Evolutionary conservation across 2,329 filamentous ascomycete species (phyloP), one percentile per base, ranked within the genome.

Genomic region (Xylariaceae sp.): DNA sequence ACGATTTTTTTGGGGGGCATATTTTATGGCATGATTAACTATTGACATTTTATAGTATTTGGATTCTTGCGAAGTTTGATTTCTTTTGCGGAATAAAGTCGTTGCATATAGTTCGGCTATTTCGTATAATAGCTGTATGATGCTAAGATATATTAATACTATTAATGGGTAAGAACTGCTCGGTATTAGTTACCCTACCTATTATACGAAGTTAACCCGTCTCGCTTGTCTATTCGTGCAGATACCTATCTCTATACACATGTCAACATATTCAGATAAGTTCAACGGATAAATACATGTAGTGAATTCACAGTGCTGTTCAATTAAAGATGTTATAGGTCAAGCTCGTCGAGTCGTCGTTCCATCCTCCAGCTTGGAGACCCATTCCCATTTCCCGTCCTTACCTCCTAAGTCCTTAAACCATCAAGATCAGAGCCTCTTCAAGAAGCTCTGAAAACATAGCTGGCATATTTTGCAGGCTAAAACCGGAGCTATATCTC

Each of bases 291-390:
- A 6, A 41, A 20, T 2, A 20, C 40, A 20, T 43, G n/a, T n/a
- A n/a, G n/a, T n/a, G n/a, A 44, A 62, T 64, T 59, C 54, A 75
- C 67, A 77, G 57, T 2, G 71, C 65, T 14, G 73, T 68, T n/a
- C 72, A 67, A 16, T 65, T 64, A 44, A 77, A 78, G 23, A 77
- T 66, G 45, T 78, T 75, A 7, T 77, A 71, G 0, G 76, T 73
- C 16, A 78, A 59, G 49, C 74, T 73, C 5, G 68, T 73, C 1
- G 74, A 50, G 74, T 73, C 5, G 68, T 73, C 1, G 74, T 70
- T 18, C 66, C 69, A 7, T 70, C 59, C 50, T 77, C 69, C 5
- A 78, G 62, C 7, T 61, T 50, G 29, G 74, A 73, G n/a, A 73
- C 63, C 14, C 60, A 47, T 19, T 70, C 67, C 71, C 69, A 72